Percentiles rank a stretch among this genome's conserved stretches.
Evolutionary conservation across 495 filamentous ascomycete genomes (phyloP).

Genomic region (Neurospora hispaniola): DNA sequence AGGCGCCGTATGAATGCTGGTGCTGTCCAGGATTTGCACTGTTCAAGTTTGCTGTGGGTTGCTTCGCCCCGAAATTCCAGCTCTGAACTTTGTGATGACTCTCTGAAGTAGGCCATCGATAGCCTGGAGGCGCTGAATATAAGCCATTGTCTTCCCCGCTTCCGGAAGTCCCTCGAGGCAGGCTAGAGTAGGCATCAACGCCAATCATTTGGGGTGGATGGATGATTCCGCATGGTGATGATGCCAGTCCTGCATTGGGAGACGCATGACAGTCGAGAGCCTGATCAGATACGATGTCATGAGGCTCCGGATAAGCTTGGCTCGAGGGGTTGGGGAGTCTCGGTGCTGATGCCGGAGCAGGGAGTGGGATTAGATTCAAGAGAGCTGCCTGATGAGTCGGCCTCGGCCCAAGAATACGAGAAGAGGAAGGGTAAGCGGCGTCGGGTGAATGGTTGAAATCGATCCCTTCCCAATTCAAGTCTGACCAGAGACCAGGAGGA

Average conservation of each 20-base stretch:
- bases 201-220: neutral
- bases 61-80: neutral
- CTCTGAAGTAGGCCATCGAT: neutral
- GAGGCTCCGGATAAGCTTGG: neutral
- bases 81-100: neutral
- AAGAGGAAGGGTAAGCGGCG: neutral
- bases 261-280: neutral
- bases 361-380: neutral
- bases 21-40: neutral
- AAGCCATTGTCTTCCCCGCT: neutral
- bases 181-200: neutral
- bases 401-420: neutral
- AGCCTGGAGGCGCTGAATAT: neutral
- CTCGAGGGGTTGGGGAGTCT: neutral
- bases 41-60: neutral
- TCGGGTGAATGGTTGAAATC: neutral
- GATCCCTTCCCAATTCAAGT: neutral
- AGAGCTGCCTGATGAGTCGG: neutral
- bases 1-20: neutral
- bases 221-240: neutral
- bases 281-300: neutral
- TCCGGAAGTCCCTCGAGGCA: neutral
- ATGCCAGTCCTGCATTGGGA: neutral
- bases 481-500: neutral
- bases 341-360: neutral